These are phyloP conservation scores for Arthrobotrys iridis DNA, from an alignment of 2,329 filamentous ascomycete genomes.

Conservation along the genomic window DNA sequence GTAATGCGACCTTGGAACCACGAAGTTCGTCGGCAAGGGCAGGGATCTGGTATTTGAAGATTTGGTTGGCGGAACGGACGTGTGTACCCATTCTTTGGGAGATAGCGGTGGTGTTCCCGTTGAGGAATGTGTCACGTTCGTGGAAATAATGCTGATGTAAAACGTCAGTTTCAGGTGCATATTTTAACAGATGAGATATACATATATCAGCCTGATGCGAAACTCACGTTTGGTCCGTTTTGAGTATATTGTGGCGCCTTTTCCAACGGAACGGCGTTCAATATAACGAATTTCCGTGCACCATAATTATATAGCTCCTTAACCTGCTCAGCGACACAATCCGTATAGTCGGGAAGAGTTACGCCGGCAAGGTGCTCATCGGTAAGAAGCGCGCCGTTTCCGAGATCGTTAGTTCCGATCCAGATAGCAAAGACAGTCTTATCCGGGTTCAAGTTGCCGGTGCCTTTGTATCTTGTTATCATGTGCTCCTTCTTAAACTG, in stretches of 20 bases:
- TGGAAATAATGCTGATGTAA: conserved; percentile 60
- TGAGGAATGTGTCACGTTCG: conserved; percentile 43
- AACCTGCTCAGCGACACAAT: conserved; percentile 74
- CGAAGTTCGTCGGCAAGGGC: conserved; percentile 48
- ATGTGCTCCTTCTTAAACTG: conserved; percentile 67
- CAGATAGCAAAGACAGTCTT: conserved; percentile 79
- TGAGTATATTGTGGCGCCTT: conserved; percentile 73
- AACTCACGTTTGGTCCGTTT: conserved; percentile 63
- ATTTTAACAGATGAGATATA: conserved; percentile 64
- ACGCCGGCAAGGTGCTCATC: conserved; percentile 71
- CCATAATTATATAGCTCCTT: conserved; percentile 73
- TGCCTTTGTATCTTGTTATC: conserved; percentile 44
- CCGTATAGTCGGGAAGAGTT: conserved; percentile 72
- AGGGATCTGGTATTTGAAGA: conserved; percentile 42
- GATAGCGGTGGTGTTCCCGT: conserved; percentile 45
- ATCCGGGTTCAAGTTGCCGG: conserved; percentile 62
- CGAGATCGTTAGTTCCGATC: conserved; percentile 85
- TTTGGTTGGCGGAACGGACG: conserved; percentile 40
- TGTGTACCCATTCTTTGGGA: conserved; percentile 42
- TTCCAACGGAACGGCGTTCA: conserved; percentile 75
- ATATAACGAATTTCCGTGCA: conserved; percentile 75
- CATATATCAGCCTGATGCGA: conserved; percentile 60
- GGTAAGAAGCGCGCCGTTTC: conserved; percentile 72
- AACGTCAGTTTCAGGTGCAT: conserved; percentile 66
- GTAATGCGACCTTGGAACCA: conserved; percentile 71